phyloP scores from a whole-genome alignment of 2,329 filamentous ascomycete genomes.

The Xylariaceae sp. region DNA sequence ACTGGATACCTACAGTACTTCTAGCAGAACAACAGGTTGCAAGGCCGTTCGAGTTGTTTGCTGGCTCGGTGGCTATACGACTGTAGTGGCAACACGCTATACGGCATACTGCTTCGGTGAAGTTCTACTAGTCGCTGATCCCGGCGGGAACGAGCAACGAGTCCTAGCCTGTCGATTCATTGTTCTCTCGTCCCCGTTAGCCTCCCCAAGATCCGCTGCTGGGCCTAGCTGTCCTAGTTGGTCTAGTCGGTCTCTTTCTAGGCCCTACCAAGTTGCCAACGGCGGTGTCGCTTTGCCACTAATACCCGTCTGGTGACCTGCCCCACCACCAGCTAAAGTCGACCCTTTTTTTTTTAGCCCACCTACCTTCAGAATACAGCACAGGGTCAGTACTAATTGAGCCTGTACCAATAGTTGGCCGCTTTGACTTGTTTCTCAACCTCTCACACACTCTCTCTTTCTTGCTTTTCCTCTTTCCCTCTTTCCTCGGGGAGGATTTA shows the following conservation, averaged over 20 bases:
- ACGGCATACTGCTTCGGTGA: conserved; percentile 18
- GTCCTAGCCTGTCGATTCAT: conserved; percentile 21
- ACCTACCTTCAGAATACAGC: neutral
- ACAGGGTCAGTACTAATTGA: conserved; percentile 21
- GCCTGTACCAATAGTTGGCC: conserved; percentile 9
- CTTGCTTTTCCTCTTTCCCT: conserved; percentile 3
- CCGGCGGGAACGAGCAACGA: conserved; percentile 20
- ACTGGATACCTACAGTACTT: too few relatives aligned
- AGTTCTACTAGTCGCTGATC: conserved; percentile 19
- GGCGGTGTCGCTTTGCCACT: conserved; percentile 22
- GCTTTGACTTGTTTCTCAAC: conserved; percentile 9
- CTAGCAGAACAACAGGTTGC: neutral
- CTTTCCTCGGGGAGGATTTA: conserved; percentile 10
- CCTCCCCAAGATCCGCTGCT: neutral
- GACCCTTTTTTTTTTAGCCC: conserved; percentile 8
- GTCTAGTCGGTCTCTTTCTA: conserved; percentile 5
- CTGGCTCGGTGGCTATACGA: conserved; percentile 8
- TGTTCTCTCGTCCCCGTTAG: conserved; percentile 15
- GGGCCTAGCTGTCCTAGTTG: too few relatives aligned
- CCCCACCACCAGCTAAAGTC: conserved; percentile 18
- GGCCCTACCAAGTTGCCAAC: conserved; percentile 14
- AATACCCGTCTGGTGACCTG: conserved; percentile 22
- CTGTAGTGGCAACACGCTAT: conserved; percentile 13
- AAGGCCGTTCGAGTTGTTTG: neutral
- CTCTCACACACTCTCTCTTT: conserved; percentile 7